phyloP scores from a whole-genome alignment of 352 stramenopile species.

The Bremia lactucae region DNA sequence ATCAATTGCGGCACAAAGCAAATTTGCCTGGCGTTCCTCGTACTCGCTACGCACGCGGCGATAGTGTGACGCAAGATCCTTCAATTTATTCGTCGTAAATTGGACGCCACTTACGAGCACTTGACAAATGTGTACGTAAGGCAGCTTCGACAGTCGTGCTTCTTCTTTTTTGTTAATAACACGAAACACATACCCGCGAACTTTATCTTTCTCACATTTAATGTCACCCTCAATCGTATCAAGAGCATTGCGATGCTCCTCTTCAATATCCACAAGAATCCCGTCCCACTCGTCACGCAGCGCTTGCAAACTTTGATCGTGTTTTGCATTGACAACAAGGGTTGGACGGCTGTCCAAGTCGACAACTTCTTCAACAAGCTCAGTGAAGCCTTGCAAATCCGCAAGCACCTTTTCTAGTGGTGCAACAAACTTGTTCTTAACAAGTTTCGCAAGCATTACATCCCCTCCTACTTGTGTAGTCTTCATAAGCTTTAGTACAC shows the following conservation, averaged over 20 bases:
- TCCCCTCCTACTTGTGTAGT: conserved; percentile 19
- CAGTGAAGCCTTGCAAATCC: conserved; percentile 55
- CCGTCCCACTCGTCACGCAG: conserved; percentile 70
- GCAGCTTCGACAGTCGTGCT: conserved; percentile 81
- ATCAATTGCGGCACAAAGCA: conserved; percentile 89
- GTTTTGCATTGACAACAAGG: conserved; percentile 73
- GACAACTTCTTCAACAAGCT: conserved; percentile 76
- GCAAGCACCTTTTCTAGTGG: conserved; percentile 46
- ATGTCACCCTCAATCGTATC: conserved; percentile 68
- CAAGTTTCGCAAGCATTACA: conserved; percentile 18
- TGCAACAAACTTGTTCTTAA: conserved; percentile 37
- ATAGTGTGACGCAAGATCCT: conserved; percentile 78
- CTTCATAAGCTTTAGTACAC: conserved; percentile 44
- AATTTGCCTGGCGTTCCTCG: conserved; percentile 79
- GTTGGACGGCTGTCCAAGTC: conserved; percentile 72
- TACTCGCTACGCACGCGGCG: conserved; percentile 85
- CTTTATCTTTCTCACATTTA: conserved; percentile 89
- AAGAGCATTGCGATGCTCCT: conserved; percentile 51
- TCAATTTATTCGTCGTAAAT: conserved; percentile 92
- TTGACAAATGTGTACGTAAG: conserved; percentile 87
- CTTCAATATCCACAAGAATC: conserved; percentile 69
- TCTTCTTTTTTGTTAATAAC: conserved; percentile 90
- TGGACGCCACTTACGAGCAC: conserved; percentile 96
- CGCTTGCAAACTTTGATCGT: conserved; percentile 68
- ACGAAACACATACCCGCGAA: conserved; percentile 89